These are phyloP conservation scores for Solanum chiquidenum DNA, from an alignment of 257 asterid species.

Conservation along the genomic window DNA sequence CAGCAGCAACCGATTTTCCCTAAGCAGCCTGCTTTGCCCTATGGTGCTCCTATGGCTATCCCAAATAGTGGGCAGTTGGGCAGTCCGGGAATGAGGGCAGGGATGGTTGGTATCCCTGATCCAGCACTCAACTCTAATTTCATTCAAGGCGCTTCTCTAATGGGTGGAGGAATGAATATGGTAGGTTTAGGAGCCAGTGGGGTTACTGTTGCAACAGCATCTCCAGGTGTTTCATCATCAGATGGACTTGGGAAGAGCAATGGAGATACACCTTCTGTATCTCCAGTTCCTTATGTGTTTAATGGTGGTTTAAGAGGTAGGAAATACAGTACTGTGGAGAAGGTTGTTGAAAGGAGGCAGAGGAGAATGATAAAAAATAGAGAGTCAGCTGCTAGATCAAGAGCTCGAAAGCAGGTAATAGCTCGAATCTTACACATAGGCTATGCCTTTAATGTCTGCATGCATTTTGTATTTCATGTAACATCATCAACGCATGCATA, in stretches of 20 bases:
- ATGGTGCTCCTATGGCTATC: constrained; percentile 43
- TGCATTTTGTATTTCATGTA: background rate
- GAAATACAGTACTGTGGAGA: constrained; percentile 60
- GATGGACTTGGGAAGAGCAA: constrained; percentile 65
- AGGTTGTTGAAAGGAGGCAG: constrained; percentile 90
- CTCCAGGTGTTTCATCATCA: constrained; percentile 64
- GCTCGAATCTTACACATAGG: background rate
- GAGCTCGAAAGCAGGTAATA: constrained; percentile 93
- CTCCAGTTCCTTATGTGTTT: constrained; percentile 67
- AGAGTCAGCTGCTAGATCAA: constrained; percentile 94
- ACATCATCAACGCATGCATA: background rate
- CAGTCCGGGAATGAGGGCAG: constrained; percentile 38
- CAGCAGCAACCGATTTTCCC: constrained; percentile 51
- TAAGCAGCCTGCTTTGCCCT: constrained; percentile 43
- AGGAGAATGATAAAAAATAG: constrained; percentile 94
- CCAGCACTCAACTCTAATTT: constrained; percentile 21
- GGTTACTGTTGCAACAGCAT: constrained; percentile 29
- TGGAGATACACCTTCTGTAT: constrained; percentile 56
- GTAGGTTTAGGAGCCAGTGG: constrained; percentile 48
- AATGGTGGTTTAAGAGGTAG: constrained; percentile 69
- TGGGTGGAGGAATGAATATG: constrained; percentile 48
- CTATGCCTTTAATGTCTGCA: background rate
- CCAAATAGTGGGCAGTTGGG: constrained; percentile 28
- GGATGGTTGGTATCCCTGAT: constrained; percentile 45
- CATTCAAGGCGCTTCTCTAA: constrained; percentile 30